Evolutionary conservation across 331 rosid species (phyloP), one percentile per base, ranked within the genome.

Genomic region (Rhamnella rubrinervis): DNA sequence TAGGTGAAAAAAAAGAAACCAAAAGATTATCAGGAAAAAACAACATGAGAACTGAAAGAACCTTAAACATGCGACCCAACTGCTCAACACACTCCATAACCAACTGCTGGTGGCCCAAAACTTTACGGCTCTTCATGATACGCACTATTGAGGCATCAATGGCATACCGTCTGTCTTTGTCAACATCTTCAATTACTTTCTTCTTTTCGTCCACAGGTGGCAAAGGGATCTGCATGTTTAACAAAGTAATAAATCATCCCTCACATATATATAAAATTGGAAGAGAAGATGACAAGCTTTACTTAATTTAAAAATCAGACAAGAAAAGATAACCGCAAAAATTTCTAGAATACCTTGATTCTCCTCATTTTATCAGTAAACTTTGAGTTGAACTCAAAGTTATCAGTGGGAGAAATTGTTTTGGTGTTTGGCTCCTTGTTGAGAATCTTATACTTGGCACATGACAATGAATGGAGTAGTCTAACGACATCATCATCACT

Each of bases 41-140:
- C 1, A 47, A 20, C n/a, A 52, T 8, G 67, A 44, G 65, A 39
- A 71, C 5, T 7, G 25, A 9, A 39, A 72, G 15, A 63, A 85
- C 89, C 98, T 90, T 93, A 77, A 93, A 93, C 98, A 88, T 90
- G 79, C 98, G 98, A 74, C 97, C 96, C 82, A 93, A 78, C 80
- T 93, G 98, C 88, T 93, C 97, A 41, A 88, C 98, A 23, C 98
- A 93, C 72, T 93, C 98, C 98, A 86, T 77, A 63, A 93, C 97
- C 71, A 93, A 71, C 64, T 93, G 92, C 75, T 93, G 98, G 82
- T 93, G 92, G 61, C 93, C 90, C 80, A 93, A 82, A 82, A 87
- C 96, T 82, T 93, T 93, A 18, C 98, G 88, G 63, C 98, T 93
- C 86, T 93, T 93, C 98, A 93, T 93, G 73, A 93, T 93, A 62